These are phyloP conservation scores for Omphalotus guepiniiformis DNA, from an alignment of 768 basidiomycete species.

Conservation along the genomic window DNA sequence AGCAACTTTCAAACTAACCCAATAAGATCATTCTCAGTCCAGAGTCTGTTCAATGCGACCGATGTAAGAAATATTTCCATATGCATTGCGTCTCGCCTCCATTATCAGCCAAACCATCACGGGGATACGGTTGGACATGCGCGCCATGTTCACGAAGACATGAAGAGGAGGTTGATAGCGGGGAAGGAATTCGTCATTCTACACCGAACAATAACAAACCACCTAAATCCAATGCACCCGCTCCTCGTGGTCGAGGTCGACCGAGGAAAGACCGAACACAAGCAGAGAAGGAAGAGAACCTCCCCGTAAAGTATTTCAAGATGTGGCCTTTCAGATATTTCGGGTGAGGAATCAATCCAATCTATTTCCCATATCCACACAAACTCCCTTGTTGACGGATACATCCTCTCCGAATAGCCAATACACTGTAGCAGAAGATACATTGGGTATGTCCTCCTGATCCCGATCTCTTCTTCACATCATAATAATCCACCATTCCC, in stretches of 20 bases:
- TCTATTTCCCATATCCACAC: too few species aligned
- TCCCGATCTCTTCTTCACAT: not conserved
- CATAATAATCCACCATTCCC: not conserved
- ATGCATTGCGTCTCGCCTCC: slow-evolving; percentile 94
- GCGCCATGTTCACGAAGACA: slow-evolving; percentile 86
- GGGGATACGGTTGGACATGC: slow-evolving; percentile 98
- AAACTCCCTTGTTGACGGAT: not conserved
- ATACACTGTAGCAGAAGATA: slow-evolving; percentile 90
- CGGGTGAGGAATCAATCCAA: too few species aligned
- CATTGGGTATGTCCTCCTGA: slow-evolving; percentile 55
- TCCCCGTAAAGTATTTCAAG: slow-evolving; percentile 79
- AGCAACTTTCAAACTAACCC: slow-evolving; percentile 2
- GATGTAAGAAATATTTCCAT: slow-evolving; percentile 92
- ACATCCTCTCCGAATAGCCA: slow-evolving; percentile 45
- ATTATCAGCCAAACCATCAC: slow-evolving; percentile 82
- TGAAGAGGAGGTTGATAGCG: slow-evolving; percentile 74
- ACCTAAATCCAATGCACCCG: slow-evolving; percentile 67
- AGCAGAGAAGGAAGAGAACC: slow-evolving; percentile 73
- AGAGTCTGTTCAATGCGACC: slow-evolving; percentile 86
- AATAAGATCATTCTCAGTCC: slow-evolving; percentile 37
- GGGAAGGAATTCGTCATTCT: slow-evolving; percentile 61
- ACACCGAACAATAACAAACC: slow-evolving; percentile 37
- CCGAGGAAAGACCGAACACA: slow-evolving; percentile 72
- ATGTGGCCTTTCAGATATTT: slow-evolving; percentile 98
- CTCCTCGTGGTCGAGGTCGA: slow-evolving; percentile 67